Evolutionary conservation across 1,284 basidiomycete species (phyloP), one percentile per base, ranked within the genome.

Genomic region (Cystobasidium sp.): DNA sequence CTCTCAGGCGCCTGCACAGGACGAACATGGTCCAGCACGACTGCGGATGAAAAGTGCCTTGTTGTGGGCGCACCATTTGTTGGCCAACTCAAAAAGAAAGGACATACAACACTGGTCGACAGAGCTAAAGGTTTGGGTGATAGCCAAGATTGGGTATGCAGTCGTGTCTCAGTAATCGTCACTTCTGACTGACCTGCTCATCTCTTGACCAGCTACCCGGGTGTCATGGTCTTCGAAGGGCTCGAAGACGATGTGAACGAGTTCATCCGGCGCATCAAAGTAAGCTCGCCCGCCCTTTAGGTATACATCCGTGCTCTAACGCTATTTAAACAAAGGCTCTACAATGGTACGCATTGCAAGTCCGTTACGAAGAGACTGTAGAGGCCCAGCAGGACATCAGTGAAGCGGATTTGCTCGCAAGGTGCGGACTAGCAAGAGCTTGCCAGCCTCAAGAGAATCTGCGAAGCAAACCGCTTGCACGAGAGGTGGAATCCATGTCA

Each of bases 321-420:
- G 31, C 16, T 18, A 31, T 39, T 41, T 6, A 31, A 20, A n/a
- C 46, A 24, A 41, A 74, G 72, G 61, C 65, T 24, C 52, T 74
- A 43, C 74, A 75, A 65, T 75, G 74, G 74, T 67, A 75, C 31
- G 74, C 74, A 6, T 43, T 75, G n/a, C 66, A 69, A 55, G 61
- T 75, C 5, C 44, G 74, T 18, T 70, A 59, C 53, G 74, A 75
- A 41, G 74, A 75, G 41, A 46, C 31, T 18, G 43, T 22, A 31
- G 39, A 31, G 14, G 58, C 10, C 31, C 56, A n/a, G 31, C 22
- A 47, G 5, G 12, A 49, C 6, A 24, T 10, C 16, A 14, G 20
- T 8, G 61, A 63, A 14, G n/a, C 61, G 10, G 31, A 9, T 46
- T 14, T 63, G 6, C 10, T 63, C 9, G 44, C 7, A 41, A 41